Evolutionary conservation across 345 rosid genomes (phyloP).

Genomic region (Eucalyptus marginata): DNA sequence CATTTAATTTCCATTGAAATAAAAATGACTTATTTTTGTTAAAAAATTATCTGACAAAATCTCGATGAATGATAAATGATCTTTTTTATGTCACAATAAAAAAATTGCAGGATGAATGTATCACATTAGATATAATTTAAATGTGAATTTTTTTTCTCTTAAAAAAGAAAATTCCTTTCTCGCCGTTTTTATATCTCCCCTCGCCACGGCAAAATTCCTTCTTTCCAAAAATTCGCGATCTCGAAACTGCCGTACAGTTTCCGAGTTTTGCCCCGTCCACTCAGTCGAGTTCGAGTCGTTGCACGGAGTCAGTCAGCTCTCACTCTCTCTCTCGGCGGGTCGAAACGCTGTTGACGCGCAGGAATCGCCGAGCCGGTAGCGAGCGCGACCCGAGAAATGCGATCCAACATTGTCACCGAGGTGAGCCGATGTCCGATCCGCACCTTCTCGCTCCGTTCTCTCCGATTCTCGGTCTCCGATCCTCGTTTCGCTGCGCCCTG

Average conservation of each 20-base stretch:
- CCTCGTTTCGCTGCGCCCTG: neutral
- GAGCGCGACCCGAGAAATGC: conserved; percentile 3
- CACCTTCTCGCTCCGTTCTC: neutral
- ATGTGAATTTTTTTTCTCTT: too few species aligned
- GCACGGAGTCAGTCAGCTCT: neutral
- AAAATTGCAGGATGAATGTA: too few species aligned
- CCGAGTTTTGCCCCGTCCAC: neutral
- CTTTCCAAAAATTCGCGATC: neutral
- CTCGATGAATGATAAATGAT: rapidly evolving
- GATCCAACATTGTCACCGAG: conserved; percentile 40
- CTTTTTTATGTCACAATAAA: too few species aligned
- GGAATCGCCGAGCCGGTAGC: neutral
- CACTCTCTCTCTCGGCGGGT: neutral
- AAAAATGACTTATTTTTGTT: too few species aligned
- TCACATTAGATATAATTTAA: neutral
- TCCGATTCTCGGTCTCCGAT: neutral
- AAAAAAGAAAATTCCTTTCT: neutral
- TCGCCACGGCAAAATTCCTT: neutral
- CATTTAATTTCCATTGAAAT: too few species aligned
- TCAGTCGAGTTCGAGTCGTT: neutral
- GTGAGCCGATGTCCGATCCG: conserved; percentile 8
- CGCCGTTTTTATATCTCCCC: neutral
- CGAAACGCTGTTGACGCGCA: neutral
- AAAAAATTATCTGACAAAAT: too few species aligned
- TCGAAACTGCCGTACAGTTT: neutral